Evolutionary conservation across 2,329 filamentous ascomycete species (phyloP), one percentile per base, ranked within the genome.

Genomic region (Leptographium wingfieldii): DNA sequence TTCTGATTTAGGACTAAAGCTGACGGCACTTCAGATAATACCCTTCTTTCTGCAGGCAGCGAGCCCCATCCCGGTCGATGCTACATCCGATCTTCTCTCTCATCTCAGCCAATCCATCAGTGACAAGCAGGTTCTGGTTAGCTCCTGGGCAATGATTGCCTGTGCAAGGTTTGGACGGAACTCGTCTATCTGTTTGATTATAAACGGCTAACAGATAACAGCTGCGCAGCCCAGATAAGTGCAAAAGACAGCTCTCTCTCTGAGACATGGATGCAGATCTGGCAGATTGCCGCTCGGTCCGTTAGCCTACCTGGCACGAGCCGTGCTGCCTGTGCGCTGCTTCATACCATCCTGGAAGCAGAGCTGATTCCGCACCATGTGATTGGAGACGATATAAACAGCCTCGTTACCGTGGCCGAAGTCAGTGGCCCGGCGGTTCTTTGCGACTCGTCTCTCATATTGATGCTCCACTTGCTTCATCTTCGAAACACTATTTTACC

Each of bases 141-240:
- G 85, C 9, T 89, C 85, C 0, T 99, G 94, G 94, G 86, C 90
- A 22, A 83, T 95, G 76, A 71, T 96, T 58, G 86, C 85, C n/a
- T 83, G 90, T 68, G 78, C 89, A 63, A 89, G 88, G 90, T 92
- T 74, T 51, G 43, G 12, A 33, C 5, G 2, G 10, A 10, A 11
- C 2, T 62, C 80, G 77, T 65, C 38, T 76, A 80, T 66, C 74
- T 77, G 52, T 67, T 48, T 33, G 56, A 10, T 16, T 35, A 12
- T 52, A 5, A 5, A 19, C 43, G 14, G 7, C 16, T 49, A 12
- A 12, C 63, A 31, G 12, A 16, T 31, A 5, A 14, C 31, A 81
- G 78, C 65, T 77, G 80, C 66, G 74, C 78, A 35, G 66, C 73
- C 55, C 76, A 80, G 64, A 63, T 65, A 33, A 63, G 66, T 51